Base-by-base conservation (phyloP, 768 basidiomycete genomes). In the Mycena crocata region DNA sequence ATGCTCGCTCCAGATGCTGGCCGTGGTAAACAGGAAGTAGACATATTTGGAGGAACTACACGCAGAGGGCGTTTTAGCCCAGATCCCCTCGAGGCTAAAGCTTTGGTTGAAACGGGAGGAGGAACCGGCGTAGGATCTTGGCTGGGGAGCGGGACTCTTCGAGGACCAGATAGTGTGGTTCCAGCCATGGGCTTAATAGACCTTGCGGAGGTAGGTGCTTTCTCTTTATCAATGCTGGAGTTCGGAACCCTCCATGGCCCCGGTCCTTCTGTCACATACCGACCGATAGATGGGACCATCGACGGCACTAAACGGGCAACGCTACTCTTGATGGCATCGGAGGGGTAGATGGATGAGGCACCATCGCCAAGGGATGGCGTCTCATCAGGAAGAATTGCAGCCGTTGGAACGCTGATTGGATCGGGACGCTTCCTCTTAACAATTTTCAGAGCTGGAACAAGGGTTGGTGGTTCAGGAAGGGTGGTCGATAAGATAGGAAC, bases 361-460 rank as follows among this genome's bases (percentile, higher is more conserved):
- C 31, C 19, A 23, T 51, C 49, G 13, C 3, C 14, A 19, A 42
- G 7, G 40, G 17, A 21, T 15, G 46, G 19, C 14, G 46, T 2
- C 19, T 23, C 30, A 21, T 5, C 40, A 19, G 40, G 9, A 13
- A 12, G 15, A 14, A 28, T 46, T 34, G 57, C 46, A 35, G 24
- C 31, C 28, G 54, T 56, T 66, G 31, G 64, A 52, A 39, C 50
- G 69, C 28, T 56, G 37, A 45, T 57, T 51, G 50, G 40, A 56
- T 74, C 76, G 23, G 72, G 67, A 48, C 52, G 67, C 32, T 49
- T 68, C 49, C 84, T 78, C 67, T 87, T 87, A 30, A 87, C 80
- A n/a, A 87, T 85, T 34, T 79, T 82, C 40, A 86, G 73, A 46
- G 82, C 86, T 51, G 82, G 81, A 26, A 85, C 75, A 1, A 81